Conservation (phyloP, 23 red algal genomes). For the Agarophyton chilense region DNA sequence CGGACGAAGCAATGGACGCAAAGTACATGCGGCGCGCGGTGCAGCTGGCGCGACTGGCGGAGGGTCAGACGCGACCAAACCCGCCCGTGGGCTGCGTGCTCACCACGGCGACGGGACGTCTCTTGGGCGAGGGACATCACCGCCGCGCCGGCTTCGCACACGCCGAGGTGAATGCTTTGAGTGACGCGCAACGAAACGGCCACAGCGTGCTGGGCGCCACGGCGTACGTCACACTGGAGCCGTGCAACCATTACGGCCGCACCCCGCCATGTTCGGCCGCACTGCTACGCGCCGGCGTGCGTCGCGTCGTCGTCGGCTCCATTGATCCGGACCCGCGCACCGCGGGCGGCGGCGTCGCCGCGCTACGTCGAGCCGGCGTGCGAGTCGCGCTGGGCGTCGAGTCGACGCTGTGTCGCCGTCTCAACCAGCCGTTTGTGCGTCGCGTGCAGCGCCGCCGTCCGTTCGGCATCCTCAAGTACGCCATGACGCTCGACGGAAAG, state of each 20-base stretch:
- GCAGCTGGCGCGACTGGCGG: conserved; percentile 58
- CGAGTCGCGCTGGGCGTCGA: conserved; percentile 61
- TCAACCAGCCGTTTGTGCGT: conserved; percentile 73
- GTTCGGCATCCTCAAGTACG: conserved; percentile 89
- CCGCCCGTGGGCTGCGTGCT: conserved; percentile 93
- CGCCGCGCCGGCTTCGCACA: conserved; percentile 72
- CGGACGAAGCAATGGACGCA: conserved; percentile 49
- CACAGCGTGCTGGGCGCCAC: conserved; percentile 42
- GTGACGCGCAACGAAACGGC: conserved; percentile 5
- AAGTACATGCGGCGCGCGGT: conserved; percentile 72
- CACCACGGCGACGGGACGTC: conserved; percentile 7
- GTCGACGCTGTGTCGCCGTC: conserved; percentile 30
- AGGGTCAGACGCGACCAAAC: conserved; percentile 88
- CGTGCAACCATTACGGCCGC: conserved; percentile 88
- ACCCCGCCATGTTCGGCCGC: conserved; percentile 90
- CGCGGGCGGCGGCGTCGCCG: conserved; percentile 60
- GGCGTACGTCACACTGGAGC: conserved; percentile 90
- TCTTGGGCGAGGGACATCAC: conserved; percentile 90
- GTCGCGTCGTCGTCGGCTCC: conserved; percentile 80
- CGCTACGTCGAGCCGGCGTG: conserved; percentile 70
- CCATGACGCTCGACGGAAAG: conserved; percentile 95
- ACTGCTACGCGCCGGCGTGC: conserved; percentile 65
- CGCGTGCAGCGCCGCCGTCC: conserved; percentile 56
- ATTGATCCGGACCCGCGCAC: conserved; percentile 88
- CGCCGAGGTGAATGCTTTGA: conserved; percentile 84